phyloP scores from a whole-genome alignment of 768 basidiomycete genomes.

The Agaricus blazei region DNA sequence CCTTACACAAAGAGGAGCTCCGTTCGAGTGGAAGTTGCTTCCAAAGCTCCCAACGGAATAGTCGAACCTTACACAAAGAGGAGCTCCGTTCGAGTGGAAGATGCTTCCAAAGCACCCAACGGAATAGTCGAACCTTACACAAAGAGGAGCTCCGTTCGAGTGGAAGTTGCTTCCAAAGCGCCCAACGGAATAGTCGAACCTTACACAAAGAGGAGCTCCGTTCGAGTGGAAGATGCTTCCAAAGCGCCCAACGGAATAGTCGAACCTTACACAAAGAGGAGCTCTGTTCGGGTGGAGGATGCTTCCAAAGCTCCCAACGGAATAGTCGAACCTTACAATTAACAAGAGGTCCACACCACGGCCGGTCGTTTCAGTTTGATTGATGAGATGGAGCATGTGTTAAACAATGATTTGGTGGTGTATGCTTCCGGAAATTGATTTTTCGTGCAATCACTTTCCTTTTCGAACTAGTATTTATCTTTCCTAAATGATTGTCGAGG shows the following conservation, averaged over 20 bases:
- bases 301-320: slow-evolving; percentile 15
- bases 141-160: slow-evolving; percentile 20
- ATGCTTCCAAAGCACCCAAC: slow-evolving; percentile 20
- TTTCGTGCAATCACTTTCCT: background rate
- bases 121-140: slow-evolving; percentile 22
- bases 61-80: slow-evolving; percentile 41
- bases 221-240: slow-evolving; percentile 23
- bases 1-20: slow-evolving; percentile 10
- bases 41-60: slow-evolving; percentile 19
- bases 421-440: background rate
- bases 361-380: no score
- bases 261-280: slow-evolving; percentile 19
- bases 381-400: background rate
- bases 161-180: slow-evolving; percentile 20
- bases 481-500: slow-evolving; percentile 3
- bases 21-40: slow-evolving; percentile 19
- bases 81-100: slow-evolving; percentile 23
- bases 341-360: background rate
- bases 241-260: slow-evolving; percentile 24
- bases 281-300: slow-evolving; percentile 19
- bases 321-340: slow-evolving; percentile 6
- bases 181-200: slow-evolving; percentile 22
- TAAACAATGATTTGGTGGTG: background rate
- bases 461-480: slow-evolving; percentile 4
- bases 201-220: slow-evolving; percentile 19